Evolutionary conservation across 73 alveolate species (phyloP), one percentile per base, ranked within the genome.

Genomic region (Blepharisma japonicum): DNA sequence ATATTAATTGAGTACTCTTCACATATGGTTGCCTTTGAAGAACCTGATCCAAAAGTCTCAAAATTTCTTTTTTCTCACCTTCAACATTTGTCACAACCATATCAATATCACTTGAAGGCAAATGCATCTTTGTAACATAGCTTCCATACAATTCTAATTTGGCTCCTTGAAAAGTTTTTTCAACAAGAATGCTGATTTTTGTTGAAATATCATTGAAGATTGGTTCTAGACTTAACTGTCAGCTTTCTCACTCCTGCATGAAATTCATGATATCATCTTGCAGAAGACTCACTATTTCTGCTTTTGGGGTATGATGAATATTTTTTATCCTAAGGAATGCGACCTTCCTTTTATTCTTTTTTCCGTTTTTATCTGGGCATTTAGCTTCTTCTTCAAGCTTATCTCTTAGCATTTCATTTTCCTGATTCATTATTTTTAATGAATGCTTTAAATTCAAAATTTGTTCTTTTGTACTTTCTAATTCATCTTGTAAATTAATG

Each of bases 91-190:
- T 83, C 27, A 91, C 77, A 46, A 89, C 97, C 38, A 88, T 77
- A 82, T 91, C 97, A 8, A 91, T 91, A 77, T 91, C 97, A 55
- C 91, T 78, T 81, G 88, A 89, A 68, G 97, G 97, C 8, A 91
- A 80, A 55, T 94, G 89, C 71, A 91, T 74, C 72, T 91, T 89
- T 9, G 95, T 91, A 6, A 96, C 97, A 50, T 90, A 56, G 3
- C 94, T 83, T 5, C 97, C 97, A 76, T 91, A 91, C 68, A 88
- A 83, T 38, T 89, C 83, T 11, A 91, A 27, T 18, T 85, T 78
- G 6, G 80, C 74, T 53, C 68, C 74, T 1, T 77, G 80, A 70
- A 27, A 80, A 5, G 49, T 45, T 51, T 48, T 42, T 48, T 79
- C 51, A 45, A 83, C 78, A 55, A 78, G 54, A n/a, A 25, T 50